These are phyloP conservation scores for Sequoiadendron giganteum DNA, from an alignment of 75 land plant genomes.

Conservation along the genomic window DNA sequence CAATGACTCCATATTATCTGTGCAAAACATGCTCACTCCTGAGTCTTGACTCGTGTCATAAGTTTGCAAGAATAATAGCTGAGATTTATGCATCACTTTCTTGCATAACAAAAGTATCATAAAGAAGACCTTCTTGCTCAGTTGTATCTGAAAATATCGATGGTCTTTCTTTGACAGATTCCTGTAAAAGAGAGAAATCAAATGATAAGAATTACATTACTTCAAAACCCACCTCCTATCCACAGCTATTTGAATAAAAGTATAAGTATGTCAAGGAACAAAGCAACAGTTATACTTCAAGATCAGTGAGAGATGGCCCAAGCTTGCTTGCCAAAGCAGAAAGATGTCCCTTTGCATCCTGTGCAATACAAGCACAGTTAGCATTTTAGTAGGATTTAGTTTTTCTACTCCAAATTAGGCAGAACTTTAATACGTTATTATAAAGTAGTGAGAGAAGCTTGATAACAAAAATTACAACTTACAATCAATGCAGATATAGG, in stretches of 20 bases:
- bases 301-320: constrained; percentile 75
- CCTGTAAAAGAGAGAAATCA: constrained; percentile 5
- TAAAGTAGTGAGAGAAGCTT: background rate
- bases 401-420: background rate
- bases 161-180: constrained; percentile 43
- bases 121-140: constrained; percentile 60
- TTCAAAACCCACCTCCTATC: background rate
- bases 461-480: background rate
- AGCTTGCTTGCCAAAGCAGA: constrained; percentile 87
- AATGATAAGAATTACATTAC: background rate
- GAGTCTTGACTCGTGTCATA: background rate
- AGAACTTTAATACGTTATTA: background rate
- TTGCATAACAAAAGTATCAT: background rate
- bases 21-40: background rate
- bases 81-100: background rate
- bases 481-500: background rate
- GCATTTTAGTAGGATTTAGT: background rate
- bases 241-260: background rate
- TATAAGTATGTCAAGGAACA: background rate
- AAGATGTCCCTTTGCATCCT: constrained; percentile 99
- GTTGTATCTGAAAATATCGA: constrained; percentile 31
- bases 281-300: constrained; percentile 54
- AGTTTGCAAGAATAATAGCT: background rate
- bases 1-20: background rate
- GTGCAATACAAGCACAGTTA: constrained; percentile 12